Evolutionary conservation across 208 protist species (phyloP), one percentile per base, ranked within the genome.

Genomic region (Kentomonas sorsogonicus): DNA sequence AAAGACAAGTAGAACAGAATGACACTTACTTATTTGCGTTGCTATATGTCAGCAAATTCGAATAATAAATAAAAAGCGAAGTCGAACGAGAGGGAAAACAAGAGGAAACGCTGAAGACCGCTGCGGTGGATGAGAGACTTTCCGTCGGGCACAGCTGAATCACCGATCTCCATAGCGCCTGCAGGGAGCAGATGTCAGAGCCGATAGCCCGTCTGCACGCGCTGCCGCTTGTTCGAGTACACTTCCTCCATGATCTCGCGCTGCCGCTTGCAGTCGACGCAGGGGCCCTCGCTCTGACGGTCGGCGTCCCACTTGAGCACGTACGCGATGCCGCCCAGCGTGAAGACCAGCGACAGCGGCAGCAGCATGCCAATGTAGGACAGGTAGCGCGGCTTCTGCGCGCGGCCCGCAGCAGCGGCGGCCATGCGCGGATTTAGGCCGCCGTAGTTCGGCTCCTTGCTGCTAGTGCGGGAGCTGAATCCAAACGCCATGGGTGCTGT

Each of bases 221-320:
- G 20, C n/a, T 69, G 68, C 53, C 63, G 63, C 56, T 89, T 90
- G 39, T 60, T 71, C 27, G 77, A 82, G 60, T 93, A 93, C 9
- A 93, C 63, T 51, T 93, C 82, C 40, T 93, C 79, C 43, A 84
- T 72, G 56, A 93, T 93, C 62, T 87, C 79, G n/a, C 75, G 67
- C 64, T 93, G 86, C 6, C 82, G 82, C 25, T 62, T 77, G 46
- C 86, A 93, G 63, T 89, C 77, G 10, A 93, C 56, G 61, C 86
- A 93, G 22, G 72, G 63, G 26, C 79, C 82, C 10, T 75, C 65
- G 64, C 86, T 83, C 50, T 79, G 60, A 20, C 86, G 70, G 27
- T 93, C 64, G 20, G 69, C 54, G 53, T 75, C 81, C 82, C 79
- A 90, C 60, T 73, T 74, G 61, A 77, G 83, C 3, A 82, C 85